Evolutionary conservation across 768 basidiomycete genomes (phyloP).

Genomic region (Leccinum ochraceum): DNA sequence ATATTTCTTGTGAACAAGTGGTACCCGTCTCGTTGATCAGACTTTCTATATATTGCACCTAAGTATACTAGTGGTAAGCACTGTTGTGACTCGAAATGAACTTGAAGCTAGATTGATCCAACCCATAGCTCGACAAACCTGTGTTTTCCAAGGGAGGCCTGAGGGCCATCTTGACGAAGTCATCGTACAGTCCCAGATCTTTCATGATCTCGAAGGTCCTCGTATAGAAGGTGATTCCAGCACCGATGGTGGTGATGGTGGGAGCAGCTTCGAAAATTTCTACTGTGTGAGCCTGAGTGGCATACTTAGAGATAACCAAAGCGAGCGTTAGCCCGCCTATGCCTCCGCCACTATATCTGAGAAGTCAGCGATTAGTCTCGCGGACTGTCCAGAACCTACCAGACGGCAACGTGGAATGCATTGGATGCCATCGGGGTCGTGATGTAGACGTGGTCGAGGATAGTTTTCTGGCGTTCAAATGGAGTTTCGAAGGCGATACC

Average conservation of each 20-base stretch:
- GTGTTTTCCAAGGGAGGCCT: slow-evolving; percentile 20
- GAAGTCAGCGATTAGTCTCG: not conserved
- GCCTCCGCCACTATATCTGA: slow-evolving; percentile 37
- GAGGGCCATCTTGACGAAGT: slow-evolving; percentile 21
- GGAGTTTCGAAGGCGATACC: not conserved
- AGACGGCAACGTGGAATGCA: not conserved
- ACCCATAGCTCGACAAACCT: slow-evolving; percentile 10
- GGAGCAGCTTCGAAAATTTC: slow-evolving; percentile 46
- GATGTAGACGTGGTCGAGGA: not conserved
- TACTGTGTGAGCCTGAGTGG: slow-evolving; percentile 27
- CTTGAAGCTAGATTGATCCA: not conserved
- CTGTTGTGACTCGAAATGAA: not conserved
- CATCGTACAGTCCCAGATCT: slow-evolving; percentile 40
- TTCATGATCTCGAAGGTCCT: slow-evolving; percentile 46
- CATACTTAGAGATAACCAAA: slow-evolving; percentile 28
- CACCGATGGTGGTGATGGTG: slow-evolving; percentile 43
- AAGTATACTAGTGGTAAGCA: slow-evolving; percentile 3
- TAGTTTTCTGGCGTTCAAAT: not conserved
- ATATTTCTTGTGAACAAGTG: slow-evolving; percentile 26
- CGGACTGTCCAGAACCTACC: not conserved
- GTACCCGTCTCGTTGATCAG: slow-evolving; percentile 36
- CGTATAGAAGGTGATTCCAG: slow-evolving; percentile 48
- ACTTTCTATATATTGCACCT: slow-evolving; percentile 32
- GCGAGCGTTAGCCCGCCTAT: slow-evolving; percentile 40
- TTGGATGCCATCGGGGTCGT: not conserved